A percentile compares a stretch with the other conserved stretches of the same genome.
Conservation (phyloP, 305 asterid species). For the Andrographis paniculata region DNA sequence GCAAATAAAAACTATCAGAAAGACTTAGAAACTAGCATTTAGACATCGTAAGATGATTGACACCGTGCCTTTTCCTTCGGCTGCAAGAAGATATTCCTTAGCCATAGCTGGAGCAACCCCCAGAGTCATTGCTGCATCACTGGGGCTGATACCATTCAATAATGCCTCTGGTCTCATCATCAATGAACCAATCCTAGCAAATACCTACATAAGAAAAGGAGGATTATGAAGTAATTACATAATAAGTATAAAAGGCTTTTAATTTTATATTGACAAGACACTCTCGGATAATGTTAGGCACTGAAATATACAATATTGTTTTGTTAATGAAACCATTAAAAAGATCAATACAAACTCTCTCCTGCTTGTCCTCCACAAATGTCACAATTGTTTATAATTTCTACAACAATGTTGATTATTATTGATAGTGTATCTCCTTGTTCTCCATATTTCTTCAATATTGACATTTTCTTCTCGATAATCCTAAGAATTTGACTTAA, state of each 20-base stretch:
- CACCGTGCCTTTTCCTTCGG: slow-evolving; percentile 76
- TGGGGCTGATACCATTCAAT: slow-evolving; percentile 60
- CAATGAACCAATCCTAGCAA: slow-evolving; percentile 61
- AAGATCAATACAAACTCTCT: too few relatives aligned
- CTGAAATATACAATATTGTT: too few relatives aligned
- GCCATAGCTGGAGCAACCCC: slow-evolving; percentile 99
- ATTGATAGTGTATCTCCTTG: too few relatives aligned
- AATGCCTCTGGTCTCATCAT: slow-evolving; percentile 60
- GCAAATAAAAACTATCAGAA: slow-evolving; percentile 28
- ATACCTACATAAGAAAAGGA: slow-evolving; percentile 34
- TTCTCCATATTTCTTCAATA: too few relatives aligned
- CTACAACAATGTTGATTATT: too few relatives aligned
- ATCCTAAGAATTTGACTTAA: too few relatives aligned
- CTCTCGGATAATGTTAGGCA: too few relatives aligned
- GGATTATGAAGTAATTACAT: slow-evolving; percentile 5
- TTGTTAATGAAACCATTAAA: too few relatives aligned
- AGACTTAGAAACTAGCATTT: slow-evolving; percentile 8
- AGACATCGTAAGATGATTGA: slow-evolving; percentile 9
- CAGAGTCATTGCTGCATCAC: slow-evolving; percentile 90
- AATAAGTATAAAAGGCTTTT: slow-evolving; percentile 3
- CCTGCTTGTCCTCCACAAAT: too few relatives aligned
- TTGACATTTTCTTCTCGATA: too few relatives aligned
- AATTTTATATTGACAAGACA: too few relatives aligned
- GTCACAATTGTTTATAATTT: too few relatives aligned
- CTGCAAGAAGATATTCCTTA: slow-evolving; percentile 90